These are phyloP conservation scores for Chrysosporium queenslandicum DNA, from an alignment of 2,329 filamentous ascomycete species.

Conservation along the genomic window DNA sequence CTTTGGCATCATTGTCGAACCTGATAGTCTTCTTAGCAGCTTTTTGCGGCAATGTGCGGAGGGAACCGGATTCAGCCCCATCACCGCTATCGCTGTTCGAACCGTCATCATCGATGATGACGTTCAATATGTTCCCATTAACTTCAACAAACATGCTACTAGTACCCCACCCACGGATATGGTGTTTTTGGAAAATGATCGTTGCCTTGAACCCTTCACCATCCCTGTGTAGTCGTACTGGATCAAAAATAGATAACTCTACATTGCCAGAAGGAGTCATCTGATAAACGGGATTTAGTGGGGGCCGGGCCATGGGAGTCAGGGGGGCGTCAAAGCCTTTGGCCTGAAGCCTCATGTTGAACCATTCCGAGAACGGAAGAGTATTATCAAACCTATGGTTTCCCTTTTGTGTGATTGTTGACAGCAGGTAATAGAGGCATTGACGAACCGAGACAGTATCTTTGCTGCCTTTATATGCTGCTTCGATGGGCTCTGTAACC, in stretches of 20 bases:
- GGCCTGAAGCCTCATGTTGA: neutral
- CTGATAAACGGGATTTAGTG: neutral
- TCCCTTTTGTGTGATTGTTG: neutral
- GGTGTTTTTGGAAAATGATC: neutral
- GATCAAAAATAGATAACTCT: neutral
- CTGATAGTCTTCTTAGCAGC: neutral
- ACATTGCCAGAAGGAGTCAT: neutral
- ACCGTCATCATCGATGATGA: neutral
- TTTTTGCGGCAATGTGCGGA: neutral
- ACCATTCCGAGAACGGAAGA: neutral
- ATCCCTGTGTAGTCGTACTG: neutral
- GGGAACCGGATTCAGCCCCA: neutral
- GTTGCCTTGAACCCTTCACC: neutral
- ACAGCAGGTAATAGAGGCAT: constrained; percentile 11
- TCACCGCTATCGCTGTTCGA: neutral
- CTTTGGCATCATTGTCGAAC: neutral
- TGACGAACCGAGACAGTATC: constrained; percentile 9
- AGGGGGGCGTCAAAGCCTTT: neutral
- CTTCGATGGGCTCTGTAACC: constrained; percentile 5
- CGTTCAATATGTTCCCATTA: neutral
- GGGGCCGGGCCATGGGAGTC: neutral
- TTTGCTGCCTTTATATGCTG: neutral
- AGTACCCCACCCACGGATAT: neutral
- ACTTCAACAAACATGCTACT: neutral
- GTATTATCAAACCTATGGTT: neutral